Conservation (phyloP, 805 yeast species). For the Yarrowia yakushimensis region DNA sequence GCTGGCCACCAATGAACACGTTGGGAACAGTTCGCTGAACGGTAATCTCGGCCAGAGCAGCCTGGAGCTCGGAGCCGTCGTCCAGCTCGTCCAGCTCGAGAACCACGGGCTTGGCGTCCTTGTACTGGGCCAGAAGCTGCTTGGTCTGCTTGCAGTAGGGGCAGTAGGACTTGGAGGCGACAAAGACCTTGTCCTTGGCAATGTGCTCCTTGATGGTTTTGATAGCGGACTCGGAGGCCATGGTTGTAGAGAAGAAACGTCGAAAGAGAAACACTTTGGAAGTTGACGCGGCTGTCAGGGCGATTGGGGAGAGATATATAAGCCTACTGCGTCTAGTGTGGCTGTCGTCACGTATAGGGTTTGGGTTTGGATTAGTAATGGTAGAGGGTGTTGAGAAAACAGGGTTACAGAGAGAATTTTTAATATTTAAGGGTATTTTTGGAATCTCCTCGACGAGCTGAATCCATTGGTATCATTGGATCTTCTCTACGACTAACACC, state of each 20-base stretch:
- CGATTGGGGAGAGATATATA: neutral
- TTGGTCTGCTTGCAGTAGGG: slow-evolving; percentile 54
- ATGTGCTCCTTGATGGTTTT: slow-evolving; percentile 29
- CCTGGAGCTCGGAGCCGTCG: slow-evolving; percentile 82
- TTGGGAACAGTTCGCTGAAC: slow-evolving; percentile 96
- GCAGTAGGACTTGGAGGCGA: slow-evolving; percentile 80
- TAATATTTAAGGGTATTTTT: neutral
- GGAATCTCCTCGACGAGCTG: neutral
- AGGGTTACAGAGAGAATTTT: neutral
- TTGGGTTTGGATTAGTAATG: neutral
- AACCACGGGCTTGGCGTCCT: slow-evolving; percentile 41
- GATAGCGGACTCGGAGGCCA: slow-evolving; percentile 25
- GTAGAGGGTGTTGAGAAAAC: neutral
- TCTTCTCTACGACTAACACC: neutral
- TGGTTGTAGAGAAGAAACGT: slow-evolving; percentile 22
- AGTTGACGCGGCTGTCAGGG: neutral
- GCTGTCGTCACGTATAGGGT: neutral
- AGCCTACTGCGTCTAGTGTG: neutral
- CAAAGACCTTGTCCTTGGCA: slow-evolving; percentile 30
- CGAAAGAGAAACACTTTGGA: slow-evolving; percentile 21
- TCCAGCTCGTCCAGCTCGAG: slow-evolving; percentile 51
- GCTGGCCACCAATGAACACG: slow-evolving; percentile 84
- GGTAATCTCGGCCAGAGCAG: slow-evolving; percentile 68
- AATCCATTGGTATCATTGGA: too few relatives aligned
- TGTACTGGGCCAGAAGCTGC: slow-evolving; percentile 40